Base-by-base conservation (phyloP, 371 early-diverging fungal genomes). In the Mortierella sp. region DNA sequence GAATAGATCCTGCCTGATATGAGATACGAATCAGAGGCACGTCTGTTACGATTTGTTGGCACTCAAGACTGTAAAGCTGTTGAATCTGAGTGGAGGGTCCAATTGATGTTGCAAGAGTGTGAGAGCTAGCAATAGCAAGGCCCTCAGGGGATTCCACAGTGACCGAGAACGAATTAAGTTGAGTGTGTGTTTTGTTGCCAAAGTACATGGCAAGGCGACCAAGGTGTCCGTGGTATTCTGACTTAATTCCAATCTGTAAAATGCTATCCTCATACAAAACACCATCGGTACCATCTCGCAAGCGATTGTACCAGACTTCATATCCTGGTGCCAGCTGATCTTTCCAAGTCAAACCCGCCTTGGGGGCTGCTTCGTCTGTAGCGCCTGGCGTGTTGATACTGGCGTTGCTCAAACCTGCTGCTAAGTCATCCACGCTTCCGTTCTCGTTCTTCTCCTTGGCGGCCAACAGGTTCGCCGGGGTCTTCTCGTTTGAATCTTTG, bases 201-300 rank as follows among this genome's bases (percentile, higher is more conserved):
- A 95, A 86, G 71, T 93, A 97, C 37, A 98, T 67, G 37, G 96
- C 97, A 16, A 99, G 66, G 5, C 96, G 91, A 1, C 97, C 98
- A 3, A 90, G 85, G n/a, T 92, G 89, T 12, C 90, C 92, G 72
- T 96, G 94, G 78, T 94, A 97, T 83, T 97, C 97, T 2, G 94
- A 88, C 64, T 97, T 96, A 72, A 98, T 66, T 4, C 96, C 96
- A 11, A 97, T 89, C 77, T 97, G 96, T 51, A 98, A 64, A 60
- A 92, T 89, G 2, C 86, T 83, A 83, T 97, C 96, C 80, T 97
- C 96, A 77, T 94, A 97, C 49, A 99, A 83, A 0, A 97, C 92
- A 20, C 99, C 98, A 83, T 96, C 96, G 43, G 86, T 64, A 6
- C 86, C 87, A 74, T 90, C 93, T 39, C 89, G 85, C 16, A 93